These are phyloP conservation scores for Cyberlindnera misumaiensis DNA, from an alignment of 805 yeast species.

Conservation along the genomic window DNA sequence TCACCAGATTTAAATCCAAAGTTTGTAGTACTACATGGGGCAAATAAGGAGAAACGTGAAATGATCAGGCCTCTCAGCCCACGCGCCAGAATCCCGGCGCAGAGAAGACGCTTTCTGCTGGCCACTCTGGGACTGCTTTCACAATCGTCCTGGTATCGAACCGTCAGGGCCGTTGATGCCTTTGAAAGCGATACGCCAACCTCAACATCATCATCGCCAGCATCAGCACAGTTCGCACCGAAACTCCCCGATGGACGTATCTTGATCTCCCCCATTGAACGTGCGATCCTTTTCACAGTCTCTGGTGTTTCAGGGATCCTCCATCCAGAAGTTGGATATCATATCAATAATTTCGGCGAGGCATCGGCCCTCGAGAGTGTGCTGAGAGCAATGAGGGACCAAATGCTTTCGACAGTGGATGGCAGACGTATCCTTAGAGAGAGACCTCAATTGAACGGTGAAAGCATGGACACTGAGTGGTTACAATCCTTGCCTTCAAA, in stretches of 20 bases:
- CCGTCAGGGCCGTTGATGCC: constrained; percentile 50
- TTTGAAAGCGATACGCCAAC: constrained; percentile 34
- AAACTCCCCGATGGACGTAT: constrained; percentile 69
- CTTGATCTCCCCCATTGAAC: constrained; percentile 61
- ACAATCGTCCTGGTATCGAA: constrained; percentile 28
- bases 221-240: constrained; percentile 6
- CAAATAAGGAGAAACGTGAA: too few species aligned
- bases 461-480: constrained; percentile 55
- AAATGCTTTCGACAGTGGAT: constrained; percentile 67
- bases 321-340: constrained; percentile 70
- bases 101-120: constrained; percentile 9
- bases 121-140: constrained; percentile 18
- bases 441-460: constrained; percentile 75
- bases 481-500: constrained; percentile 55
- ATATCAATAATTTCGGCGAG: constrained; percentile 83
- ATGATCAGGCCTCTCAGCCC: too few species aligned
- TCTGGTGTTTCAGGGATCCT: constrained; percentile 73
- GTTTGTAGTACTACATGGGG: too few species aligned
- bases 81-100: background rate
- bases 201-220: background rate
- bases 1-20: too few species aligned
- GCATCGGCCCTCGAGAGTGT: constrained; percentile 74
- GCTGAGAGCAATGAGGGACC: constrained; percentile 51
- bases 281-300: constrained; percentile 54
- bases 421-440: constrained; percentile 79